Conservation (phyloP, 2,329 filamentous ascomycete genomes). For the Aspergillus chevalieri region DNA sequence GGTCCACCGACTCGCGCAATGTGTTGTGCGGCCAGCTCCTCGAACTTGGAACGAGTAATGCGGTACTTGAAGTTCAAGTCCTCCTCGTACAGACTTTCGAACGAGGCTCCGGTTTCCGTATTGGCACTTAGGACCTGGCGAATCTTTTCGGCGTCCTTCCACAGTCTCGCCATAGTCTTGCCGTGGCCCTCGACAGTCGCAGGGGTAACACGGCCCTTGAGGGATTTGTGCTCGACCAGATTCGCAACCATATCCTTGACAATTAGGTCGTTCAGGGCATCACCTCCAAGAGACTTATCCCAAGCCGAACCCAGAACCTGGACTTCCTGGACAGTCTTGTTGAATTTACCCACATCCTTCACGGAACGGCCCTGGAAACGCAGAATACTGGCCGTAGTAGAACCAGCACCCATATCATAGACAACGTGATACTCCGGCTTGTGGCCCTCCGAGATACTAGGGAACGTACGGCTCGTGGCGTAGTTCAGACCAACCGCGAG, state of each 20-base stretch:
- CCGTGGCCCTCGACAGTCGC: slow-evolving; percentile 61
- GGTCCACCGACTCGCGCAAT: slow-evolving; percentile 62
- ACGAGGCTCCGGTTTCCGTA: slow-evolving; percentile 68
- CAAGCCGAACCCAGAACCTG: slow-evolving; percentile 78
- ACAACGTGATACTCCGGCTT: slow-evolving; percentile 89
- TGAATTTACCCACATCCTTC: slow-evolving; percentile 87
- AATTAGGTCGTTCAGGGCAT: slow-evolving; percentile 80
- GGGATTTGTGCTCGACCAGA: slow-evolving; percentile 63
- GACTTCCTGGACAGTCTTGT: slow-evolving; percentile 97
- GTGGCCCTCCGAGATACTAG: slow-evolving; percentile 70
- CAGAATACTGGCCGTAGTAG: slow-evolving; percentile 81
- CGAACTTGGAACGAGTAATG: slow-evolving; percentile 71
- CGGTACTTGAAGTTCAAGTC: slow-evolving; percentile 93
- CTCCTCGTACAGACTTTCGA: slow-evolving; percentile 78
- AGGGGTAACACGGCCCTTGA: slow-evolving; percentile 33
- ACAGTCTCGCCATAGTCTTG: slow-evolving; percentile 80
- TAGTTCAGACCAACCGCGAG: slow-evolving; percentile 93
- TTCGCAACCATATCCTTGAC: slow-evolving; percentile 80
- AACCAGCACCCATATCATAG: slow-evolving; percentile 97
- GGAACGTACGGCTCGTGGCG: slow-evolving; percentile 84
- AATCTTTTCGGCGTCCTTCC: slow-evolving; percentile 81
- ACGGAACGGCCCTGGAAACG: slow-evolving; percentile 82
- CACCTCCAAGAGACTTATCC: slow-evolving; percentile 85
- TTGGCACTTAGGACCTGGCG: slow-evolving; percentile 93
- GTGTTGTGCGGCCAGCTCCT: slow-evolving; percentile 65